Evolutionary conservation across 2,329 filamentous ascomycete species (phyloP).

Genomic region (Ceratocystis variospora): DNA sequence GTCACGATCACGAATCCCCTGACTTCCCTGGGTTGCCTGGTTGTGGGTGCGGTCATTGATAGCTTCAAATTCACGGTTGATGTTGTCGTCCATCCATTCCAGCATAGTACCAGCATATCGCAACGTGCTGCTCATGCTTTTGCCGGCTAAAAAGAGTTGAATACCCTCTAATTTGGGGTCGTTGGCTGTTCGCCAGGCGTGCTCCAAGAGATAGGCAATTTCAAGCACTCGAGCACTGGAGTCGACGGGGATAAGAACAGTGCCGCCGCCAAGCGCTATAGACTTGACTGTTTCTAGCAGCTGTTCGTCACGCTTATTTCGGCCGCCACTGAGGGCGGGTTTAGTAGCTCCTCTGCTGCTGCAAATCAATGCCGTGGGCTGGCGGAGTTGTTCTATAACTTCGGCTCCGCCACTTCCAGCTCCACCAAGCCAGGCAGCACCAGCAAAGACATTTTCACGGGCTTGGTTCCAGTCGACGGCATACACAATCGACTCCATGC

Average conservation of each 20-base stretch:
- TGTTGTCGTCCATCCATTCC: conserved; percentile 97
- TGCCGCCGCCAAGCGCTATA: conserved; percentile 69
- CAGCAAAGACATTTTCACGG: conserved; percentile 86
- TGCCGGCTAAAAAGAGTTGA: conserved; percentile 69
- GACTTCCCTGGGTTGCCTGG: conserved; percentile 29
- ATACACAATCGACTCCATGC: conserved; percentile 91
- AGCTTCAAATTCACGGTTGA: conserved; percentile 74
- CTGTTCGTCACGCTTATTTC: conserved; percentile 71
- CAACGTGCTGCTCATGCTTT: conserved; percentile 77
- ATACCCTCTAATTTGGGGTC: conserved; percentile 39
- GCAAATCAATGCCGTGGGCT: conserved; percentile 86
- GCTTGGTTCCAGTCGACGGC: conserved; percentile 97
- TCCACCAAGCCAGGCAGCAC: conserved; percentile 84
- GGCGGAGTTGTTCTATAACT: conserved; percentile 83
- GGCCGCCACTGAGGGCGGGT: conserved; percentile 54
- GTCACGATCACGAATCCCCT: conserved; percentile 30
- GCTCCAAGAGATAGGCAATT: conserved; percentile 80
- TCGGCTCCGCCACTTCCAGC: conserved; percentile 68
- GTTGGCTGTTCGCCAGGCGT: conserved; percentile 65
- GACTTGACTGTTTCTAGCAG: conserved; percentile 69
- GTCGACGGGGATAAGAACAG: conserved; percentile 84
- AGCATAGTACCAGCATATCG: conserved; percentile 87
- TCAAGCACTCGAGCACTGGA: conserved; percentile 91
- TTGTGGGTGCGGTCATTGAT: conserved; percentile 40
- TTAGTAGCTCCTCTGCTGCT: conserved; percentile 70